Evolutionary conservation across 2,329 filamentous ascomycete species (phyloP).

Genomic region (Sporothrix inflata): DNA sequence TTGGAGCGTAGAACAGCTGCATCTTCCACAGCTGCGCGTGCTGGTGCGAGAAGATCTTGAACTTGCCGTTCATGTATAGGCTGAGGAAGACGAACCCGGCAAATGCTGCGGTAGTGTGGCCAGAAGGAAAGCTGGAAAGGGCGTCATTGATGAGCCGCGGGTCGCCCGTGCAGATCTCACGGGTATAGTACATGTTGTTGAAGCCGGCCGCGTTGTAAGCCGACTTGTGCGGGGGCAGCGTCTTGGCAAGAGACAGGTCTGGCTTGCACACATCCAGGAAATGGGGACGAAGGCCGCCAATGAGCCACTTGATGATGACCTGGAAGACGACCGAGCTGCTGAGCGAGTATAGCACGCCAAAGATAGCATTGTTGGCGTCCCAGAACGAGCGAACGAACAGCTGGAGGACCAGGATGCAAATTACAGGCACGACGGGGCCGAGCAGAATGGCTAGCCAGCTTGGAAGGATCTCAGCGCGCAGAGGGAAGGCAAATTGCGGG

Average conservation of each 20-base stretch:
- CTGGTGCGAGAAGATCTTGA: constrained; percentile 74
- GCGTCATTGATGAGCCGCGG: constrained; percentile 66
- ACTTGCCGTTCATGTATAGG: constrained; percentile 76
- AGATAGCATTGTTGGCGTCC: constrained; percentile 71
- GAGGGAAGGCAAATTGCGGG: constrained; percentile 71
- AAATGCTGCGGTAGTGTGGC: constrained; percentile 74
- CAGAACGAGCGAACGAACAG: constrained; percentile 69
- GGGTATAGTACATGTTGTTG: constrained; percentile 67
- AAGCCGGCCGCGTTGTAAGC: constrained; percentile 53
- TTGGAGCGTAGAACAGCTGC: constrained; percentile 63
- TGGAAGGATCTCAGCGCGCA: constrained; percentile 71
- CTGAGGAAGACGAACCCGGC: constrained; percentile 71
- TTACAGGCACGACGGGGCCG: constrained; percentile 64
- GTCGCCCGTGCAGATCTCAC: constrained; percentile 71
- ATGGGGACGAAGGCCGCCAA: constrained; percentile 72
- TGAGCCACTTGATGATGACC: constrained; percentile 75
- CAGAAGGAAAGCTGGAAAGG: constrained; percentile 72
- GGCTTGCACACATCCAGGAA: constrained; percentile 73
- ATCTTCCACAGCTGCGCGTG: constrained; percentile 77
- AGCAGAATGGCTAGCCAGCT: constrained; percentile 72
- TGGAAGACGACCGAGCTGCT: constrained; percentile 76
- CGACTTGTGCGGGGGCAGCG: constrained; percentile 34
- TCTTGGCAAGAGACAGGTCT: constrained; percentile 48
- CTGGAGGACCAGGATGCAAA: constrained; percentile 67
- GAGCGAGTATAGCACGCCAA: constrained; percentile 70